Percentiles rank a stretch among this genome's conserved stretches.
Conservation (phyloP, 352 stramenopile genomes). For the Pythium apleroticum region DNA sequence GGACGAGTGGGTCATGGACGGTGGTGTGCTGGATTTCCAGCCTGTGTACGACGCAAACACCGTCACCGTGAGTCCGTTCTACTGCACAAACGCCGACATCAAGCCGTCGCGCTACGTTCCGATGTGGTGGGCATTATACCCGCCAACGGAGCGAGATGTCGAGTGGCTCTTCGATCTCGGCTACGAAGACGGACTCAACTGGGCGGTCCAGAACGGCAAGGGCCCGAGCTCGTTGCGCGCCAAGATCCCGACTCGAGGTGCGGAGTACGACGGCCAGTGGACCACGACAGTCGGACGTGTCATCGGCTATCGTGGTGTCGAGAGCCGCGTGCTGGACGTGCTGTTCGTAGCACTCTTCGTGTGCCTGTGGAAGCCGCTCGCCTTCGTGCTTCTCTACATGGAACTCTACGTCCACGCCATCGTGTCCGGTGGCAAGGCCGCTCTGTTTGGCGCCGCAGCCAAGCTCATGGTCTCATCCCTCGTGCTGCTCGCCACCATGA, state of each 20-base stretch:
- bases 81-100: constrained; percentile 86
- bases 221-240: constrained; percentile 32
- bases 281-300: constrained; percentile 75
- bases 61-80: constrained; percentile 83
- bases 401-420: constrained; percentile 77
- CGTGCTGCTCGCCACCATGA: constrained; percentile 47
- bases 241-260: constrained; percentile 56
- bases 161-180: constrained; percentile 86
- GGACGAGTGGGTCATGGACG: constrained; percentile 87
- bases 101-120: constrained; percentile 89
- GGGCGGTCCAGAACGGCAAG: constrained; percentile 54
- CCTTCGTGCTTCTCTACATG: constrained; percentile 76
- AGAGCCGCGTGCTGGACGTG: constrained; percentile 68
- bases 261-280: constrained; percentile 55
- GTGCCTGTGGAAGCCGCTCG: constrained; percentile 77
- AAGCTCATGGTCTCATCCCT: constrained; percentile 71
- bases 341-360: constrained; percentile 76
- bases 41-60: constrained; percentile 71
- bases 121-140: constrained; percentile 84
- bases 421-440: constrained; percentile 67
- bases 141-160: constrained; percentile 61
- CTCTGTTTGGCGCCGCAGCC: constrained; percentile 59
- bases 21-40: constrained; percentile 82
- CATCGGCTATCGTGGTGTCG: constrained; percentile 65
- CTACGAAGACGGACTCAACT: constrained; percentile 77